These are phyloP conservation scores for Porcisia hertigi DNA, from an alignment of 208 protist genomes.

Conservation along the genomic window DNA sequence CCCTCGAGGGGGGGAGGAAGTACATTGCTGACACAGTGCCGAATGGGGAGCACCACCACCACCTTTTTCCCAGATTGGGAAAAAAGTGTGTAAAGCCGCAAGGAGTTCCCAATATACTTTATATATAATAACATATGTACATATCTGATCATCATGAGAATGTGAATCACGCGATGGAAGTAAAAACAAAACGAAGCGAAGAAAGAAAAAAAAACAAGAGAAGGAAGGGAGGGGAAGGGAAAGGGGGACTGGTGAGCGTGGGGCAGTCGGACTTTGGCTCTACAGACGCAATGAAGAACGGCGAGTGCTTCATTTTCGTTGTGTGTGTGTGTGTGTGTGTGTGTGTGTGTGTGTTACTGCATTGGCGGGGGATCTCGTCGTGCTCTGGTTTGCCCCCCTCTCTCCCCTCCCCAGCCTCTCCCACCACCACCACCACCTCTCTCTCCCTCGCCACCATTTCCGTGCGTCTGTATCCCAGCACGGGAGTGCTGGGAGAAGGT, in stretches of 20 bases:
- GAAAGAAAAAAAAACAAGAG: background rate
- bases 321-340: background rate
- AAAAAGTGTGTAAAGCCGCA: too few species aligned
- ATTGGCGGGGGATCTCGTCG: background rate
- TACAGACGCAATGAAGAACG: too few species aligned
- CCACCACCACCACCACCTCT: background rate
- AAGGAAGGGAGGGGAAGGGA: background rate
- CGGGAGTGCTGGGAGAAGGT: background rate
- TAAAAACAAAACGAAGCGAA: background rate
- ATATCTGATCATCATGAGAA: too few species aligned
- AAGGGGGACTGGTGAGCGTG: background rate
- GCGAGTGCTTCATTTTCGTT: background rate
- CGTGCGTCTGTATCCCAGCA: background rate
- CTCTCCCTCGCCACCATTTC: background rate
- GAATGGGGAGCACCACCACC: too few species aligned
- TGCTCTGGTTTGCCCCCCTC: background rate
- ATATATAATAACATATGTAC: too few species aligned
- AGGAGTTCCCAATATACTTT: too few species aligned
- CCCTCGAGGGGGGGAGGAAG: too few species aligned
- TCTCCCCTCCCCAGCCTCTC: background rate
- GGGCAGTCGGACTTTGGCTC: too few species aligned
- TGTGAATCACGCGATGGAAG: too few species aligned
- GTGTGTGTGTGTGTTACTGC: slow-evolving; percentile 1
- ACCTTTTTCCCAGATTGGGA: too few species aligned
- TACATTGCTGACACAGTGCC: too few species aligned